Evolutionary conservation across 805 yeast species (phyloP), one percentile per base, ranked within the genome.

Genomic region (Suhomyces faveliae): DNA sequence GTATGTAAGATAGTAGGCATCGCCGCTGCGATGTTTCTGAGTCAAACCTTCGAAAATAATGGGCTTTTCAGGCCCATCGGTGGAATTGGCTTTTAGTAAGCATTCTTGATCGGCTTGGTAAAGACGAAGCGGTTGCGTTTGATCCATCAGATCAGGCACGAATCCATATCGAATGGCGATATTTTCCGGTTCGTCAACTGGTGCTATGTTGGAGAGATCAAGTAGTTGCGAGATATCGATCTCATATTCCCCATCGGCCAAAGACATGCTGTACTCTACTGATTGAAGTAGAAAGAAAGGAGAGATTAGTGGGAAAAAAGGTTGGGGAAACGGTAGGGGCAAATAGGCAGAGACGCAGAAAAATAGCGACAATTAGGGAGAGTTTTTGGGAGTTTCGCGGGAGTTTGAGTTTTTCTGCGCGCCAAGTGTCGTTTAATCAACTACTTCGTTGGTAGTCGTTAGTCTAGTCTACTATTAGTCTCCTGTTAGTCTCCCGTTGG

Each of bases 201-300:
- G 50, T 12, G 53, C 43, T 11, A 49, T 38, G 23, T 43, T 40
- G 43, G 46, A 41, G 38, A 42, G 27, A 27, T 43, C 38, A 20
- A 51, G 46, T 13, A 66, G 54, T n/a, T 51, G 59, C 43, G 66
- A 57, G 40, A 71, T 53, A 48, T 72, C 77, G 33, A 73, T 63
- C 22, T 69, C 76, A 55, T 73, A 73, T 51, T 73, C 78, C 13
- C 78, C 78, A 56, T 73, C 76, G 13, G 70, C 61, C 33, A 67
- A 50, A n/a, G 58, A 54, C 71, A 67, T 67, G 45, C 2, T 10
- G 29, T 11, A 2, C 4, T 4, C n/a, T 25, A 10, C 2, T 6
- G 9, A 12, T 10, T 10, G 12, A 11, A 25, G 29, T 23, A 23
- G 25, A 23, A 11, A 23, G 9, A 8, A 23, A 11, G 9, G 25